phyloP scores from a whole-genome alignment of 2,329 filamentous ascomycete species.

The Claviceps sp. region DNA sequence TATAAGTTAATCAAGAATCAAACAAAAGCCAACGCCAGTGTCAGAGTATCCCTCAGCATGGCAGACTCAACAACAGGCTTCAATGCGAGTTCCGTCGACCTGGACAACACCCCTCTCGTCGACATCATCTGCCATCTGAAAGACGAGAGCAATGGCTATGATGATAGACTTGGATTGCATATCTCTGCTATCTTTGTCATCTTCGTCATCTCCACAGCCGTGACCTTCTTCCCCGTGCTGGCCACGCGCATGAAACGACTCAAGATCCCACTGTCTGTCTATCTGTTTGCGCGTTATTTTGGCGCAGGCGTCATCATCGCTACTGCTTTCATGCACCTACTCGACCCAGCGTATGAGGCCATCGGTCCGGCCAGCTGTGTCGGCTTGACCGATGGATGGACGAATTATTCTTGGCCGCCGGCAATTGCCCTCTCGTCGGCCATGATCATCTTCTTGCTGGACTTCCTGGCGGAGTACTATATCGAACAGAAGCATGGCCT shows the following conservation, averaged over 20 bases:
- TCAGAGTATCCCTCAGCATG: slow-evolving; percentile 10
- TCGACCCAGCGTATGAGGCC: slow-evolving; percentile 70
- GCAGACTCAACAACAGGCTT: slow-evolving; percentile 29
- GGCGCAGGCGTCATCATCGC: slow-evolving; percentile 88
- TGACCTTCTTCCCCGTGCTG: slow-evolving; percentile 63
- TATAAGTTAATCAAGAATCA: not conserved
- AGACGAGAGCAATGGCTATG: slow-evolving; percentile 34
- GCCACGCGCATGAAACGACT: slow-evolving; percentile 45
- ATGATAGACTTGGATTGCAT: slow-evolving; percentile 53
- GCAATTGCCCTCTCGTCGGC: slow-evolving; percentile 35
- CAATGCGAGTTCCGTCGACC: slow-evolving; percentile 48
- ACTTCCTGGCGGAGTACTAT: slow-evolving; percentile 36
- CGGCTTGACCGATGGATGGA: slow-evolving; percentile 36
- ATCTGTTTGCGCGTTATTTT: slow-evolving; percentile 85
- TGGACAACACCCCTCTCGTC: slow-evolving; percentile 28
- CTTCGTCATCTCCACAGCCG: slow-evolving; percentile 51
- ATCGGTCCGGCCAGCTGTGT: slow-evolving; percentile 26
- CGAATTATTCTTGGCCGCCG: slow-evolving; percentile 36
- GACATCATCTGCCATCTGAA: slow-evolving; percentile 37
- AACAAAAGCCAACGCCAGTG: too few species aligned
- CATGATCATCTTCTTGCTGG: slow-evolving; percentile 35
- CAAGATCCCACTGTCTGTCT: slow-evolving; percentile 55
- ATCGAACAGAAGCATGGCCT: slow-evolving; percentile 32
- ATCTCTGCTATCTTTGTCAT: slow-evolving; percentile 88
- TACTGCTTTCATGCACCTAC: slow-evolving; percentile 81